phyloP scores from a whole-genome alignment of 2,329 filamentous ascomycete species.

The Ceratocystis harringtonii region DNA sequence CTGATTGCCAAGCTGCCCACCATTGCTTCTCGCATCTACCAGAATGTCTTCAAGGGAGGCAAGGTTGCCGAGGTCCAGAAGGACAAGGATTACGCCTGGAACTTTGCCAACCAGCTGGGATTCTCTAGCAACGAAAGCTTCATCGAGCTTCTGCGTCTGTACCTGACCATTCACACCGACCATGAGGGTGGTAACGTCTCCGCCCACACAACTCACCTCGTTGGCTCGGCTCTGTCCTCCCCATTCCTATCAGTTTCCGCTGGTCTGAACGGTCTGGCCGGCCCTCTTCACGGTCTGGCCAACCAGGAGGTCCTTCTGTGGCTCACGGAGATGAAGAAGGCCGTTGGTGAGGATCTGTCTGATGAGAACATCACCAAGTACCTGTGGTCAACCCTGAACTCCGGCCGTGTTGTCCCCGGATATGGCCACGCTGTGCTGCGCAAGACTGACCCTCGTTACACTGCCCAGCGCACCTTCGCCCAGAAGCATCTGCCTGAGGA shows the following conservation, averaged over 20 bases:
- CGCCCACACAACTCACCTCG: conserved; percentile 96
- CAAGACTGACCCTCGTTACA: conserved; percentile 99
- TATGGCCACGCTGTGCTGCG: conserved; percentile 98
- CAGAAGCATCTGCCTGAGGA: conserved; percentile 85
- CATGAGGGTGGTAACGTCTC: conserved; percentile 99
- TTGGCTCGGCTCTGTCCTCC: conserved; percentile 90
- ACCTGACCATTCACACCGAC: conserved; percentile 99
- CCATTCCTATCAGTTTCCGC: conserved; percentile 93
- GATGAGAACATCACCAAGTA: conserved; percentile 97
- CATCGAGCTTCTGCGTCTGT: conserved; percentile 93
- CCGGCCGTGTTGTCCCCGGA: conserved; percentile 88
- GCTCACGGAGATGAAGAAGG: conserved; percentile 98
- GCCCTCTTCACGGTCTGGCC: conserved; percentile 94
- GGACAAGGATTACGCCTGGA: conserved; percentile 99
- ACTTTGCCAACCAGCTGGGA: conserved; percentile 98
- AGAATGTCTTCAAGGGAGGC: conserved; percentile 99
- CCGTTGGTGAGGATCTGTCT: conserved; percentile 82
- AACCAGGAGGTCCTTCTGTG: conserved; percentile 99
- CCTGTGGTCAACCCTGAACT: conserved; percentile 94
- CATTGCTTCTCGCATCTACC: conserved; percentile 97
- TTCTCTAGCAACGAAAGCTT: conserved; percentile 94
- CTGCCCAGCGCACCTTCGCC: conserved; percentile 93
- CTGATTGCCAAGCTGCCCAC: conserved; percentile 98
- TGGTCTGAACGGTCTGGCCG: conserved; percentile 94
- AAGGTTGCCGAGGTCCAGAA: conserved; percentile 93